Evolutionary conservation across 192 early-diverging fungal species (phyloP), one percentile per base, ranked within the genome.

Genomic region (Obelidium mucronatum): DNA sequence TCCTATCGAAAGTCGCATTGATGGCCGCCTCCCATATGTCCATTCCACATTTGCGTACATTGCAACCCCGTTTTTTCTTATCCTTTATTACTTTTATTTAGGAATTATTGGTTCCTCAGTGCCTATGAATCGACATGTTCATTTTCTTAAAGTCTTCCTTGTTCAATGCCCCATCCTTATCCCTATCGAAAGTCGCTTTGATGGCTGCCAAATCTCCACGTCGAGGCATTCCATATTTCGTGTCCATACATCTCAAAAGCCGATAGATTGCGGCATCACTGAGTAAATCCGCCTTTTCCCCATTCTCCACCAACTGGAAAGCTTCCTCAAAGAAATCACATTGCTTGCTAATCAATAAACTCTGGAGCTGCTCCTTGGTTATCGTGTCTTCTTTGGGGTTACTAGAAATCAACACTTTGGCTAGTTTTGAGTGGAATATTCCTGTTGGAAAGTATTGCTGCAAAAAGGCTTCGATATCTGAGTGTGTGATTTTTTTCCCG

Each of bases 61-160:
- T 19, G 19, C 19, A 48, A 48, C 44, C 44, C 44, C 44, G 44
- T 19, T 15, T 48, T 48, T 19, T 48, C 44, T 19, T 15, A 48
- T 48, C 44, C 8, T 48, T 19, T 19, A 48, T 48, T 6, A 15
- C 44, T 48, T 48, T 6, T 48, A 48, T 48, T 48, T 48, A 15
- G 11, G 44, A 19, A 48, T 48, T 48, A 15, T 19, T 48, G 44
- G n/a, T n/a, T n/a, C n/a, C n/a, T n/a, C 44, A 48, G 19, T 48
- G 8, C n/a, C 44, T 15, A 48, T 48, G 19, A 48, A 15, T 6
- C 44, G 54, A 70, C 52, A 84, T 54, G 34, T 74, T 37, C 85
- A 87, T 85, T 17, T 58, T 31, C 74, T 81, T 85, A 63, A 85
- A 87, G 66, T 87, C 86, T 17, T 83, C 82, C 42, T 82, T 37